Evolutionary conservation across 441 rosid species (phyloP).

Genomic region (Eruca vesicaria): DNA sequence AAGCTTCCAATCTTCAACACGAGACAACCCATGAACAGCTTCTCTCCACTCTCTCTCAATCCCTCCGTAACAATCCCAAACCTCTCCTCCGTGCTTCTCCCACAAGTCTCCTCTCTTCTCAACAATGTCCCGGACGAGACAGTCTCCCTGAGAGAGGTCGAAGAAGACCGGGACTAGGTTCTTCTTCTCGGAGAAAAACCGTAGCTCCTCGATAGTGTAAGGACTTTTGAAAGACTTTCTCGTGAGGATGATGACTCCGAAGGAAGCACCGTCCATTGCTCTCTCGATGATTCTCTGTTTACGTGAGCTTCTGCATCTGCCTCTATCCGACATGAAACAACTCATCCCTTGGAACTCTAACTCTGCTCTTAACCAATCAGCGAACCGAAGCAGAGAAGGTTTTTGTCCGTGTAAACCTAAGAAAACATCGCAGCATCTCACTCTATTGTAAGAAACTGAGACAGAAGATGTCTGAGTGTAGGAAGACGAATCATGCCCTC

Average conservation of each 20-base stretch:
- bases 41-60: slow-evolving; percentile 94
- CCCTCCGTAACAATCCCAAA: slow-evolving; percentile 83
- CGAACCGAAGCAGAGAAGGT: slow-evolving; percentile 70
- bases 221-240: slow-evolving; percentile 81
- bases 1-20: slow-evolving; percentile 86
- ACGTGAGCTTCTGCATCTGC: slow-evolving; percentile 67
- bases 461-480: slow-evolving; percentile 41
- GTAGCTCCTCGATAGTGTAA: slow-evolving; percentile 78
- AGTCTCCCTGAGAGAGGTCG: slow-evolving; percentile 73
- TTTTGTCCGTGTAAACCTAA: slow-evolving; percentile 81
- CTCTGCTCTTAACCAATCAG: slow-evolving; percentile 86
- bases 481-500: slow-evolving; percentile 43
- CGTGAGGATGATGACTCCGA: slow-evolving; percentile 76
- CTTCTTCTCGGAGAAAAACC: slow-evolving; percentile 76
- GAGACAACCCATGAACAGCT: slow-evolving; percentile 64
- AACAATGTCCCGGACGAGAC: slow-evolving; percentile 89
- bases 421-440: slow-evolving; percentile 79
- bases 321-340: slow-evolving; percentile 80
- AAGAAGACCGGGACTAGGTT: slow-evolving; percentile 82
- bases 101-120: slow-evolving; percentile 93
- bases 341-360: slow-evolving; percentile 91
- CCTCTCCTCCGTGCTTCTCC: slow-evolving; percentile 90
- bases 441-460: slow-evolving; percentile 59
- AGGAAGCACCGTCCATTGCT: slow-evolving; percentile 87
- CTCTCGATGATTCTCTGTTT: slow-evolving; percentile 65